Conservation (phyloP, 176 grass and related monocot genomes). For the Musa itinerans region DNA sequence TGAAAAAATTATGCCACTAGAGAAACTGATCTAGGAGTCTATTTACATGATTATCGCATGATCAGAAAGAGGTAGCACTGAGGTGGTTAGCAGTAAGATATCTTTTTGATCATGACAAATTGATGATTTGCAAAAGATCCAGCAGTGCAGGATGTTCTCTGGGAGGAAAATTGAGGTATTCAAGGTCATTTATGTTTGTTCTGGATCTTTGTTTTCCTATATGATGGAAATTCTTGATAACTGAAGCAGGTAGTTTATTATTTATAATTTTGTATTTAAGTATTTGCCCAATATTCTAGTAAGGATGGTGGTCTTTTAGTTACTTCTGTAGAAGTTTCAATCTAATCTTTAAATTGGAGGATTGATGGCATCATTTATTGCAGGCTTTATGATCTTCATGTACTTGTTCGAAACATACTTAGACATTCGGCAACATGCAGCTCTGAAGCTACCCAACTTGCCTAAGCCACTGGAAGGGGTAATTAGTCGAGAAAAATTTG, state of each 20-base stretch:
- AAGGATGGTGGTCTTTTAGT: neutral
- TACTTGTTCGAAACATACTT: slow-evolving; percentile 97
- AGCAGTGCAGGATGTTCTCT: too few relatives aligned
- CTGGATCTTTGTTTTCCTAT: too few relatives aligned
- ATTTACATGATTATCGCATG: neutral
- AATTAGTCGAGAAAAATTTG: slow-evolving; percentile 79
- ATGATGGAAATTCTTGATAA: neutral
- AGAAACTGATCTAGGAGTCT: neutral
- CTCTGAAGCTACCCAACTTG: slow-evolving; percentile 54
- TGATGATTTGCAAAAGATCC: too few relatives aligned
- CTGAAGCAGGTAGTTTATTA: neutral
- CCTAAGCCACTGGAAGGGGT: slow-evolving; percentile 70
- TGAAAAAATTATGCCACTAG: neutral
- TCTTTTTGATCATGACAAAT: neutral
- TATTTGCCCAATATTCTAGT: neutral
- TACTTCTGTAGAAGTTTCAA: too few relatives aligned
- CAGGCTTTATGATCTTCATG: slow-evolving; percentile 95
- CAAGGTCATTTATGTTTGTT: too few relatives aligned
- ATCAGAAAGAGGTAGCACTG: neutral
- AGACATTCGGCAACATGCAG: slow-evolving; percentile 71
- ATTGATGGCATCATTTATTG: slow-evolving; percentile 22
- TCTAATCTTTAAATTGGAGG: neutral
- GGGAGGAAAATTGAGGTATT: too few relatives aligned
- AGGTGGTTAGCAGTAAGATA: neutral
- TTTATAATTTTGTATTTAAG: neutral